Percentiles rank a stretch among this genome's conserved stretches.
phyloP scores from a whole-genome alignment of 2,329 filamentous ascomycete genomes.

The Aspergillus transmontanensis region DNA sequence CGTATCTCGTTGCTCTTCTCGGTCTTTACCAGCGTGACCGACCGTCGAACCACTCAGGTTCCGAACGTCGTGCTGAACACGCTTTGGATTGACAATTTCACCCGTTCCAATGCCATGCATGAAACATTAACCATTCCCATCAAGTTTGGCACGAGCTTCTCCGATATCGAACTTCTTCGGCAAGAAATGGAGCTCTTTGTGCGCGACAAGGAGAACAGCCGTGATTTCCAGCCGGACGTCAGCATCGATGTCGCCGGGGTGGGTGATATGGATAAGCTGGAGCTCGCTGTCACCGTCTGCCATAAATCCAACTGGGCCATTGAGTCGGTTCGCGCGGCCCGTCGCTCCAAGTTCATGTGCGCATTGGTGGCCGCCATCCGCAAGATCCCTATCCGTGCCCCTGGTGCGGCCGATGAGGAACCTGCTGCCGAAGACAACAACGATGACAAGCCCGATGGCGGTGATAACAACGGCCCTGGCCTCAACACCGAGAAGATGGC shows the following conservation, averaged over 20 bases:
- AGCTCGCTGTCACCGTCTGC: slow-evolving; percentile 78
- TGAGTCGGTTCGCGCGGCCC: slow-evolving; percentile 75
- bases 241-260: slow-evolving; percentile 77
- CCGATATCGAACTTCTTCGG: slow-evolving; percentile 84
- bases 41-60: slow-evolving; percentile 77
- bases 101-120: slow-evolving; percentile 87
- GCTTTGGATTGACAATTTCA: slow-evolving; percentile 93
- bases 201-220: slow-evolving; percentile 76
- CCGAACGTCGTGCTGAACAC: slow-evolving; percentile 92
- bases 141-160: slow-evolving; percentile 82
- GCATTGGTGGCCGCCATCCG: slow-evolving; percentile 82
- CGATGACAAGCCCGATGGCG: slow-evolving; percentile 51
- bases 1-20: slow-evolving; percentile 93
- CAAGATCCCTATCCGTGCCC: slow-evolving; percentile 81
- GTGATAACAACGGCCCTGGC: slow-evolving; percentile 10
- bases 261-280: slow-evolving; percentile 83
- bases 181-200: slow-evolving; percentile 86
- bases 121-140: slow-evolving; percentile 80
- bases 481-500: slow-evolving; percentile 9
- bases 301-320: slow-evolving; percentile 95
- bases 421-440: slow-evolving; percentile 64
- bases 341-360: slow-evolving; percentile 96
- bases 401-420: slow-evolving; percentile 62
- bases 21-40: slow-evolving; percentile 81
- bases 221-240: slow-evolving; percentile 88